A percentile compares a stretch with the other conserved stretches of the same genome.
Conservation (phyloP, 345 rosid genomes). For the Durio zibethinus region DNA sequence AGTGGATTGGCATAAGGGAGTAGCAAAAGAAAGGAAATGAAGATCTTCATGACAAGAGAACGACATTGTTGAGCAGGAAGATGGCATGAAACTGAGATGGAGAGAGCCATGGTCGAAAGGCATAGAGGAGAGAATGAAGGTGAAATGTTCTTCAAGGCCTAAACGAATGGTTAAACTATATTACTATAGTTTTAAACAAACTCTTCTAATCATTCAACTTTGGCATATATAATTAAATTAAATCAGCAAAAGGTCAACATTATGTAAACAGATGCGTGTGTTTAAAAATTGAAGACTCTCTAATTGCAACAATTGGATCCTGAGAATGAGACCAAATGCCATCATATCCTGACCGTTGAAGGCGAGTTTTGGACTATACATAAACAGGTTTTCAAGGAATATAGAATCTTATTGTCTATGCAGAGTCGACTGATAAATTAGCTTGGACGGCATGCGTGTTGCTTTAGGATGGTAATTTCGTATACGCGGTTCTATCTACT, state of each 20-base stretch:
- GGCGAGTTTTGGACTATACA: background rate
- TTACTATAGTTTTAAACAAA: background rate
- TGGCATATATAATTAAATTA: background rate
- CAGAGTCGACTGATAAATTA: background rate
- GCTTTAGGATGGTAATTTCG: background rate
- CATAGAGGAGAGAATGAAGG: background rate
- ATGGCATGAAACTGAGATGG: background rate
- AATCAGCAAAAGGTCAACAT: background rate
- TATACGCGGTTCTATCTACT: background rate
- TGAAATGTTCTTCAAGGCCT: background rate
- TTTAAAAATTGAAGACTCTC: background rate
- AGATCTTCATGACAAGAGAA: background rate
- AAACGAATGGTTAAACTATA: background rate
- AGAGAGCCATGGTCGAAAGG: constrained; percentile 9
- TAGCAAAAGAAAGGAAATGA: constrained; percentile 7
- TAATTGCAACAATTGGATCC: background rate
- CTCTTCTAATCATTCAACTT: background rate
- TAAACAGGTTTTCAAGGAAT: background rate
- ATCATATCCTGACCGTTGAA: background rate
- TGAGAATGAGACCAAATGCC: background rate
- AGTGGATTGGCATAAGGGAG: constrained; percentile 26
- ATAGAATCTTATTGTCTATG: background rate
- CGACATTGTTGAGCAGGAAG: background rate
- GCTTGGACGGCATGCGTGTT: background rate
- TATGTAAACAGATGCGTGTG: background rate